Base-by-base conservation (phyloP, 805 yeast genomes). In the Spathaspora passalidarum region DNA sequence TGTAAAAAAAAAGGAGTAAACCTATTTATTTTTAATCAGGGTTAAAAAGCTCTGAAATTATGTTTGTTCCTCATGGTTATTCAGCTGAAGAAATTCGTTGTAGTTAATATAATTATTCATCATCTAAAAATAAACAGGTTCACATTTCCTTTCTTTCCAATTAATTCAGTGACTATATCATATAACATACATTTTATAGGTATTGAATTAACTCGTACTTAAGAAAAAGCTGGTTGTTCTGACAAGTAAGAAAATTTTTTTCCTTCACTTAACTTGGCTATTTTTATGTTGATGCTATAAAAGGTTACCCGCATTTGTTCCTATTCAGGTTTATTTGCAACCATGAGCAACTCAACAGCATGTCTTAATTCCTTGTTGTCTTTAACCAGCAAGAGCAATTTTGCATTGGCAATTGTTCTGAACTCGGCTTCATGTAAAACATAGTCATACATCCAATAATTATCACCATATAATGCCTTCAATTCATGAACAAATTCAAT, bases 81-180 rank as follows among this genome's bases (percentile, higher is more conserved):
- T 80, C 84, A 80, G 86, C 78, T 80, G 86, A 81, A 81, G 86
- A 81, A 81, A 81, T 81, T 80, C 86, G 71, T 67, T 61, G 65
- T 62, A 51, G 59, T 60, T 53, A 51, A 56, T 49, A 50, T 55
- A 54, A 52, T 50, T 49, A 54, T 65, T 66, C 72, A 66, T 68
- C 72, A 65, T 45, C 26, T 44, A 43, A 51, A 45, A 29, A 29
- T 29, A 29, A 29, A 29, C 34, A 29, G 16, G 16, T 10, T 11
- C 14, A n/a, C n/a, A n/a, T 3, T 29, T 29, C 34, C 34, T 13
- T 29, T 29, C 43, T 52, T 50, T 44, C 38, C 35, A 38, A 32
- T 42, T 42, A 40, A 46, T 36, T 20, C 38, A 13, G 23, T 16
- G 7, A 18, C 23, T 36, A 36, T 36, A 36, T 20, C 11, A 29